A percentile compares a stretch with the other conserved stretches of the same genome.
phyloP scores from a whole-genome alignment of 176 grass and related monocot species.

The Carex kokanica region DNA sequence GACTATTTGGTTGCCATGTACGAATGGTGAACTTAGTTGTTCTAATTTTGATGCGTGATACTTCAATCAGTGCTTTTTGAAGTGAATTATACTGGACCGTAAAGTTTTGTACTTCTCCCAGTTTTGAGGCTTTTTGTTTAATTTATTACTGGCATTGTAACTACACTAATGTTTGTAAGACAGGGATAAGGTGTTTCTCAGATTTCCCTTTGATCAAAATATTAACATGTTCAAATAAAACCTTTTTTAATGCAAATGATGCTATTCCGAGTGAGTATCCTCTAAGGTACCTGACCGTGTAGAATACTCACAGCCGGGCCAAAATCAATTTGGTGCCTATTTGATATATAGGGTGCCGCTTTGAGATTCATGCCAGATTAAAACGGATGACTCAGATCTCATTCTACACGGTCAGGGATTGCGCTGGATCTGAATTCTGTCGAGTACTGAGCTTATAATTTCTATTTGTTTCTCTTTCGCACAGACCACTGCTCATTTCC shows the following conservation, averaged over 20 bases:
- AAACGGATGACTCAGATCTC: too few species aligned
- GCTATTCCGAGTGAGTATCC: background rate
- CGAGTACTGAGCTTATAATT: background rate
- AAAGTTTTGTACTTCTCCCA: background rate
- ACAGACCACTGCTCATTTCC: constrained; percentile 75
- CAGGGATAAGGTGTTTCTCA: background rate
- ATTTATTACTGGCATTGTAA: background rate
- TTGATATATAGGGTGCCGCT: too few species aligned
- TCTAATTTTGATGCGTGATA: background rate
- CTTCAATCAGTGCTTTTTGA: constrained; percentile 7
- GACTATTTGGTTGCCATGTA: background rate
- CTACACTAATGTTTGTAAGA: background rate
- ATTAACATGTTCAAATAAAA: background rate
- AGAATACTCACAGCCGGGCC: too few species aligned
- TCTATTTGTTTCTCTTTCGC: constrained; percentile 12
- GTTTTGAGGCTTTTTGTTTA: background rate
- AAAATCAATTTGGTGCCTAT: too few species aligned
- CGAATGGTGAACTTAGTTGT: background rate
- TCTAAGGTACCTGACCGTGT: too few species aligned
- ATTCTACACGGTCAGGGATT: too few species aligned
- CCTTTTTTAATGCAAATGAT: background rate
- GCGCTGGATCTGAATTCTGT: too few species aligned
- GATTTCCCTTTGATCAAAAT: background rate
- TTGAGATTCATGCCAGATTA: too few species aligned
- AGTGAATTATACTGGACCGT: background rate